Percentiles rank a stretch among this genome's conserved stretches.
Conservation (phyloP, 2,329 filamentous ascomycete genomes). For the Akanthomyces muscarius region DNA sequence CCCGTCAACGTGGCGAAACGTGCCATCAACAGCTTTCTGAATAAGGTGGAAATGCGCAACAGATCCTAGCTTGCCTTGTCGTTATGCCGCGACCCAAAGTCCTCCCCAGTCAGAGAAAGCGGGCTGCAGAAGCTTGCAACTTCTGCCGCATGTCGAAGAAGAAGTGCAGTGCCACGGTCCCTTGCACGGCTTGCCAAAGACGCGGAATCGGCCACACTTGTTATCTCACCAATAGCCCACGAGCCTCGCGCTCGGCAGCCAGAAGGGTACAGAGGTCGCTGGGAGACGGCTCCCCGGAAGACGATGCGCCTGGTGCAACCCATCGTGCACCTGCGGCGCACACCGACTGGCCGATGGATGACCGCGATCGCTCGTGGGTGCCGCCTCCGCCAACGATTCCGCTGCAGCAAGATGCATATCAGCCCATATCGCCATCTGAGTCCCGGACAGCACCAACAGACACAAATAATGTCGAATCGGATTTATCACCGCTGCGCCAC, state of each 20-base stretch:
- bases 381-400: background rate
- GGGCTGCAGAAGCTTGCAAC: slow-evolving; percentile 46
- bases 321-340: background rate
- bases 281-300: background rate
- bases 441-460: slow-evolving; percentile 15
- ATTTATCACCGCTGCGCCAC: background rate
- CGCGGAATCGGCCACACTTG: slow-evolving; percentile 33
- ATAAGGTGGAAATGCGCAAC: background rate
- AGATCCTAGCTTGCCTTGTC: background rate
- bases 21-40: background rate
- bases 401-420: background rate
- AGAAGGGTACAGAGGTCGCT: background rate
- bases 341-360: background rate
- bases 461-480: background rate
- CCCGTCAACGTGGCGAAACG: too few relatives aligned
- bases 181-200: slow-evolving; percentile 44
- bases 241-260: background rate
- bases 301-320: background rate
- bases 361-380: background rate
- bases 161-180: slow-evolving; percentile 45
- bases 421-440: slow-evolving; percentile 18
- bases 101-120: slow-evolving; percentile 43
- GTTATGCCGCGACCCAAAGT: slow-evolving; percentile 51
- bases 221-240: slow-evolving; percentile 12
- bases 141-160: slow-evolving; percentile 48